These are phyloP conservation scores for Colletotrichum limetticola DNA, from an alignment of 2,329 filamentous ascomycete species.

Conservation along the genomic window DNA sequence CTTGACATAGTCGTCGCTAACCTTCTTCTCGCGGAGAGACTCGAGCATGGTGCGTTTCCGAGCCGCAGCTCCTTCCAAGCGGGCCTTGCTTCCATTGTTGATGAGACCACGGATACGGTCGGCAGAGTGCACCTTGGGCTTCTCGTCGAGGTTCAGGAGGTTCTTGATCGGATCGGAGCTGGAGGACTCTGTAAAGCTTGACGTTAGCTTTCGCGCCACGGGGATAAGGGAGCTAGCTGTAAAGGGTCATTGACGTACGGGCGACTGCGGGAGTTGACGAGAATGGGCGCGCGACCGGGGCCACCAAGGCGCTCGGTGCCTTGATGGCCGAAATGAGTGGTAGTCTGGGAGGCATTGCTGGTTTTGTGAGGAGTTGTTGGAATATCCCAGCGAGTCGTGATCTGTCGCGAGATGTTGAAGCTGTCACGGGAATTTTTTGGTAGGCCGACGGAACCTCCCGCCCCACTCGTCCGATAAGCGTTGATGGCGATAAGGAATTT, in stretches of 20 bases:
- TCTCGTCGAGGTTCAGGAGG: constrained; percentile 33
- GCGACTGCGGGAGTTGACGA: constrained; percentile 24
- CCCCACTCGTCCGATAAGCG: constrained; percentile 25
- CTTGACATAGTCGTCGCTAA: constrained; percentile 64
- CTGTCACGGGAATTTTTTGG: constrained; percentile 36
- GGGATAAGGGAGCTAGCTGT: neutral
- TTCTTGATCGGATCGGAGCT: constrained; percentile 16
- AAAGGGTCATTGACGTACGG: constrained; percentile 24
- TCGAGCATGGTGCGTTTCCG: constrained; percentile 49
- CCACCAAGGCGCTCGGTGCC: constrained; percentile 28
- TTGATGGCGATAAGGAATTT: constrained; percentile 27
- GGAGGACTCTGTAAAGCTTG: neutral
- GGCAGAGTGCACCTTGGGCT: constrained; percentile 1
- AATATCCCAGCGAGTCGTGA: constrained; percentile 7
- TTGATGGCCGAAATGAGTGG: constrained; percentile 37
- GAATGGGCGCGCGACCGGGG: constrained; percentile 31
- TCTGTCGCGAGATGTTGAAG: constrained; percentile 34
- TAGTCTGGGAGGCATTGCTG: constrained; percentile 54
- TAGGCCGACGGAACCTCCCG: constrained; percentile 34
- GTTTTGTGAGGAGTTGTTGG: constrained; percentile 36
- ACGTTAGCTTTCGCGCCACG: constrained; percentile 9
- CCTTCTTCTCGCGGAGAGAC: constrained; percentile 50
- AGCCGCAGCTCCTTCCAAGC: constrained; percentile 36
- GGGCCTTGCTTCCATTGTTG: constrained; percentile 39
- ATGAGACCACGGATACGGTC: constrained; percentile 30